These are phyloP conservation scores for Mucor piriformis DNA, from an alignment of 371 early-diverging fungal genomes.

Conservation along the genomic window DNA sequence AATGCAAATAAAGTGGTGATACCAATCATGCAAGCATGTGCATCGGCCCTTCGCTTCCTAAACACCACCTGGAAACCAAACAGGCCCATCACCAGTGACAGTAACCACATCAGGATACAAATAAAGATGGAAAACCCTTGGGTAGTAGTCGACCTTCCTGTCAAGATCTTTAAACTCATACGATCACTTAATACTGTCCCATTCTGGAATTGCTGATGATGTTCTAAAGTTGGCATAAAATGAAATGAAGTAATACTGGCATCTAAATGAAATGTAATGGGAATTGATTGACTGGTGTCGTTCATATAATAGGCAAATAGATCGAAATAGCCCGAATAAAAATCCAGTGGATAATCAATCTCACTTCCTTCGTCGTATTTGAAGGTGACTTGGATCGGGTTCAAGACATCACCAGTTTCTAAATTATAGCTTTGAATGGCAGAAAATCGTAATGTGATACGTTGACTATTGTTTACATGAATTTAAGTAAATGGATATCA, in stretches of 20 bases:
- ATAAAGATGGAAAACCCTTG: slow-evolving; percentile 42
- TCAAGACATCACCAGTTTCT: slow-evolving; percentile 28
- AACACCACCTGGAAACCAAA: slow-evolving; percentile 39
- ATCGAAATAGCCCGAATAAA: slow-evolving; percentile 34
- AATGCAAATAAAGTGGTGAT: slow-evolving; percentile 45
- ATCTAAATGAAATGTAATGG: slow-evolving; percentile 32
- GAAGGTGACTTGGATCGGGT: slow-evolving; percentile 32
- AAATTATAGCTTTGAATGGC: slow-evolving; percentile 23
- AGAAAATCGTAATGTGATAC: slow-evolving; percentile 30
- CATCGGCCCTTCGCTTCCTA: slow-evolving; percentile 31
- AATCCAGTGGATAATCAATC: slow-evolving; percentile 44
- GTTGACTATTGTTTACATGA: slow-evolving; percentile 18
- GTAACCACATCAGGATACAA: slow-evolving; percentile 43
- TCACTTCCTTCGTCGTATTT: slow-evolving; percentile 34
- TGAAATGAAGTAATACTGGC: slow-evolving; percentile 40
- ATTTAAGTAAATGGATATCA: neutral
- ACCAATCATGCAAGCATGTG: slow-evolving; percentile 43
- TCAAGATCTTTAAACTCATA: slow-evolving; percentile 32
- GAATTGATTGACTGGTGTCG: slow-evolving; percentile 28
- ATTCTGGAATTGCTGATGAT: slow-evolving; percentile 2
- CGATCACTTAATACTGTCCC: slow-evolving; percentile 14
- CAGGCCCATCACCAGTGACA: slow-evolving; percentile 36
- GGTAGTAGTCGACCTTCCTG: slow-evolving; percentile 41
- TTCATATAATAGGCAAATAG: slow-evolving; percentile 23
- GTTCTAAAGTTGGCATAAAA: slow-evolving; percentile 18